Percentiles rank a stretch among this genome's conserved stretches.
These are phyloP conservation scores for Fagopyrum esculentum DNA, from an alignment of 148 eudicot species.

Conservation along the genomic window DNA sequence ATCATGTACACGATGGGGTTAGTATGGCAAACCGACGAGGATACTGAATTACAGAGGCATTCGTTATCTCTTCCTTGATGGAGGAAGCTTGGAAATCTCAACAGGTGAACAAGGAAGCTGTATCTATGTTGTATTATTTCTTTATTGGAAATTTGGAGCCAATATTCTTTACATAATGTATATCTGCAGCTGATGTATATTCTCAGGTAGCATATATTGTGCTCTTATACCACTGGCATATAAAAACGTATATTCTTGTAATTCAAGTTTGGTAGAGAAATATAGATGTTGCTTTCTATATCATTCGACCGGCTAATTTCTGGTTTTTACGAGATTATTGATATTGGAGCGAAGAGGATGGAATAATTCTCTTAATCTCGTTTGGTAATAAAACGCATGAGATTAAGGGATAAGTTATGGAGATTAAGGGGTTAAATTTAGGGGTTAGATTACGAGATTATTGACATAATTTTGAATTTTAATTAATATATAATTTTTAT, in stretches of 20 bases:
- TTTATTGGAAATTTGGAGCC: background rate
- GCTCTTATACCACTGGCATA: background rate
- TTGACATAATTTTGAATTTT: too few species aligned
- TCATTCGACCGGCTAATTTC: too few species aligned
- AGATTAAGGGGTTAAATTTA: too few species aligned
- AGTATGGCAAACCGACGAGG: background rate
- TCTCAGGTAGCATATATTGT: background rate
- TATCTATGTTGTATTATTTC: background rate
- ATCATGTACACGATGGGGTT: too few species aligned
- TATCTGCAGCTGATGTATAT: background rate
- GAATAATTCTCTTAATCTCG: too few species aligned
- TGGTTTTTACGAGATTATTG: too few species aligned
- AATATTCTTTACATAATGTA: background rate
- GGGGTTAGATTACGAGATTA: too few species aligned
- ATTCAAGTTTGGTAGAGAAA: background rate
- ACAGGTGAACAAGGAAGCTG: background rate
- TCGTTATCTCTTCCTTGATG: background rate
- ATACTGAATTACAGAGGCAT: background rate
- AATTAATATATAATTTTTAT: too few species aligned
- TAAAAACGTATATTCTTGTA: background rate
- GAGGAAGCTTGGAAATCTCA: background rate
- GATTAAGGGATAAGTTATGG: too few species aligned
- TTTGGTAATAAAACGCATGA: too few species aligned
- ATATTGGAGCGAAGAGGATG: too few species aligned
- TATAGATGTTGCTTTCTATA: background rate